A percentile compares a stretch with the other conserved stretches of the same genome.
These are phyloP conservation scores for Telopea speciosissima DNA, from an alignment of 177 flowering plant species.

Conservation along the genomic window DNA sequence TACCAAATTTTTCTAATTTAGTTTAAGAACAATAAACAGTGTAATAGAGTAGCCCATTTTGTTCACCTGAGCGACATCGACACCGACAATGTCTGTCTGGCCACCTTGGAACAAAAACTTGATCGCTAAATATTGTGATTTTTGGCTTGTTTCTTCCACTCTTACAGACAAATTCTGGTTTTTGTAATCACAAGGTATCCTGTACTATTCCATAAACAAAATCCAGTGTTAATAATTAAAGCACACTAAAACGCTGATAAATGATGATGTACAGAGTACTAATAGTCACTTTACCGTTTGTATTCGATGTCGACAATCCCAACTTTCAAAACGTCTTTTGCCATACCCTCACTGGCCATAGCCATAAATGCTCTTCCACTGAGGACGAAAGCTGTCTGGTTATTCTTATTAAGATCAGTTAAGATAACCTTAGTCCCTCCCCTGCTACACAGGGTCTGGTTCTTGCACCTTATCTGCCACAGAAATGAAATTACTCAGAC, in stretches of 20 bases:
- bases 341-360: slow-evolving; percentile 62
- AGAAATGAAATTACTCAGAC: no score
- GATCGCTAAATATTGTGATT: slow-evolving; percentile 60
- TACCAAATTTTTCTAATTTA: no score
- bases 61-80: neutral
- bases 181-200: slow-evolving; percentile 54
- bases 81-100: neutral
- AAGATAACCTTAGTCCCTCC: slow-evolving; percentile 50
- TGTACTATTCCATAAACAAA: slow-evolving; percentile 19
- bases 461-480: slow-evolving; percentile 74
- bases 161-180: slow-evolving; percentile 32
- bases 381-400: slow-evolving; percentile 66
- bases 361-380: slow-evolving; percentile 63
- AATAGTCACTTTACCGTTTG: neutral
- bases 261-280: neutral
- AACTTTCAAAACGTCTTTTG: slow-evolving; percentile 34
- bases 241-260: no score
- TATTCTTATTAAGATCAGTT: slow-evolving; percentile 56
- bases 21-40: no score
- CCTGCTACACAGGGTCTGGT: slow-evolving; percentile 39
- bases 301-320: slow-evolving; percentile 67
- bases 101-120: slow-evolving; percentile 7
- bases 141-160: slow-evolving; percentile 79
- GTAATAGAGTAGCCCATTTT: no score
- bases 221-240: neutral